Conservation (phyloP, 306 rosid species). For the Fagus crenata region DNA sequence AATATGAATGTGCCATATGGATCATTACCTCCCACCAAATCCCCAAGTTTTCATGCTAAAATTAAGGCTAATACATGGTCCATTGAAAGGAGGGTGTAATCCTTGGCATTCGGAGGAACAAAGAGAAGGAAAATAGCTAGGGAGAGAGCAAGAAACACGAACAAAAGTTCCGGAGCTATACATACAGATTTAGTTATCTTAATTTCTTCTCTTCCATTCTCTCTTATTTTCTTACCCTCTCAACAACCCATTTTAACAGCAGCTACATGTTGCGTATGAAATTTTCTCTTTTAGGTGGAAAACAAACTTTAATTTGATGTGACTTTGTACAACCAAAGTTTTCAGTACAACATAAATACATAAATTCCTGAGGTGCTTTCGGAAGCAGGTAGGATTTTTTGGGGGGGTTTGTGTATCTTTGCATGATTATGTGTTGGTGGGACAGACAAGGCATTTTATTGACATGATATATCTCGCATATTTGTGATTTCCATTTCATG, state of each 20-base stretch:
- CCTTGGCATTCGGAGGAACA: constrained; percentile 28
- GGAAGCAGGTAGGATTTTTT: constrained; percentile 20
- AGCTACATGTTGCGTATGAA: constrained; percentile 1
- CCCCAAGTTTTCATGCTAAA: constrained; percentile 48
- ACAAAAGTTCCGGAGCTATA: too few species aligned
- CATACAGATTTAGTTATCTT: too few species aligned
- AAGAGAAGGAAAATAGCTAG: constrained; percentile 2
- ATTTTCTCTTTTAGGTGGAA: constrained; percentile 12
- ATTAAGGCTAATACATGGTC: constrained; percentile 40
- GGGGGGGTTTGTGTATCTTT: background rate
- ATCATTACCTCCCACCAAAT: constrained; percentile 24
- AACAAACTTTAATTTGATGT: constrained; percentile 5
- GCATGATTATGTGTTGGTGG: too few species aligned
- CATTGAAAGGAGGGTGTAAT: constrained; percentile 30
- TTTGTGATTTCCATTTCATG: too few species aligned
- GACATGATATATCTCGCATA: too few species aligned
- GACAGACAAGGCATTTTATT: too few species aligned
- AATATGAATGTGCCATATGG: constrained; percentile 10
- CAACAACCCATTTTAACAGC: background rate
- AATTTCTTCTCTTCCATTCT: too few species aligned
- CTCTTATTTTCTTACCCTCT: too few species aligned
- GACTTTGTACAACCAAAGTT: constrained; percentile 4
- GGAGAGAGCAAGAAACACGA: constrained; percentile 1
- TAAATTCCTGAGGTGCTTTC: constrained; percentile 1
- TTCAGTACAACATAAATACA: background rate